Conservation (phyloP, 345 rosid genomes). For the Lepidium africanum region DNA sequence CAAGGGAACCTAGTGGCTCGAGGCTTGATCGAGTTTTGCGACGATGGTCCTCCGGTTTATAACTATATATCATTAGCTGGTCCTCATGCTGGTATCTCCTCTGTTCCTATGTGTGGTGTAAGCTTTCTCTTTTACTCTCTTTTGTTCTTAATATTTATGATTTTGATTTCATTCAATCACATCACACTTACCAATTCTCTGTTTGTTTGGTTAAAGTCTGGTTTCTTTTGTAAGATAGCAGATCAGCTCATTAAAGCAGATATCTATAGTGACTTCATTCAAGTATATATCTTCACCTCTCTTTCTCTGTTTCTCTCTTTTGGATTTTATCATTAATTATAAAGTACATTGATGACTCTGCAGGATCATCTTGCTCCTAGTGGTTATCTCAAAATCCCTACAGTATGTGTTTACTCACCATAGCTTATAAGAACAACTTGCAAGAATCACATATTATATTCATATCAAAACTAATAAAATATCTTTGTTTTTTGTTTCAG, state of each 20-base stretch:
- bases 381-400: constrained; percentile 27
- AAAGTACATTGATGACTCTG: not conserved
- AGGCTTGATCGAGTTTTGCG: constrained; percentile 79
- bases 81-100: constrained; percentile 96
- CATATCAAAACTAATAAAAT: not conserved
- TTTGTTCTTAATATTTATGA: not conserved
- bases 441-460: not conserved
- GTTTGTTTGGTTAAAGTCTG: constrained; percentile 43
- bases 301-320: not conserved
- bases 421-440: too few relatives aligned
- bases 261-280: constrained; percentile 69
- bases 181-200: not conserved
- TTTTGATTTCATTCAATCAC: not conserved
- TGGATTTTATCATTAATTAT: not conserved
- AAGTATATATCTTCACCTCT: constrained; percentile 34
- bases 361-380: constrained; percentile 32
- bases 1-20: constrained; percentile 96
- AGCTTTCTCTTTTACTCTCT: constrained; percentile 9
- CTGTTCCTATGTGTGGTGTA: constrained; percentile 95
- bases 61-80: constrained; percentile 86
- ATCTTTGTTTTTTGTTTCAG: constrained; percentile 13
- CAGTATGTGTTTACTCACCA: constrained; percentile 1
- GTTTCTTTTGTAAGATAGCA: constrained; percentile 52
- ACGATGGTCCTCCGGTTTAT: constrained; percentile 71
- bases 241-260: constrained; percentile 52